Evolutionary conservation across 495 filamentous ascomycete genomes (phyloP).

Genomic region (Hyaloscypha hepaticicola): DNA sequence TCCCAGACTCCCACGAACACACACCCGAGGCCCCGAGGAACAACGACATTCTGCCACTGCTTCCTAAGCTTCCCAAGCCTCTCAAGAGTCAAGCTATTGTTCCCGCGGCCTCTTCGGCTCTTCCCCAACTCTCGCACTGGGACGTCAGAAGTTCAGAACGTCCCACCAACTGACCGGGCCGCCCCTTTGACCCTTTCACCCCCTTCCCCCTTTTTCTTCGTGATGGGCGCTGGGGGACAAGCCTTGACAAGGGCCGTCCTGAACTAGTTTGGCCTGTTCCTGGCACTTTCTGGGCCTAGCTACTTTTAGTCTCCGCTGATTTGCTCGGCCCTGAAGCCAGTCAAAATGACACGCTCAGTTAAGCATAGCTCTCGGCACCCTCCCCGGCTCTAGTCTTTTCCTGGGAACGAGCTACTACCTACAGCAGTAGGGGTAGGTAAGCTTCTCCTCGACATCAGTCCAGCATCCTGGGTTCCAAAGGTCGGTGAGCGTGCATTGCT

Average conservation of each 20-base stretch:
- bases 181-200: no score
- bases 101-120: not conserved
- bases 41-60: not conserved
- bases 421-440: no score
- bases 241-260: not conserved
- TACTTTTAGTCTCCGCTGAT: not conserved
- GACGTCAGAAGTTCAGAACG: no score
- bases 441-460: no score
- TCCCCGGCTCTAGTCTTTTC: not conserved
- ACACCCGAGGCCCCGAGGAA: no score
- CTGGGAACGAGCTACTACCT: no score
- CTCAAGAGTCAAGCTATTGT: no score
- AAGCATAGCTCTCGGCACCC: not conserved
- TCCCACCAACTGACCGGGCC: no score
- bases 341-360: not conserved
- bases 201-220: not conserved
- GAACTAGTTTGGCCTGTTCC: not conserved
- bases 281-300: not conserved
- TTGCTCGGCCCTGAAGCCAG: not conserved
- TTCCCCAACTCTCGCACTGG: not conserved
- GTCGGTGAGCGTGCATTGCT: not conserved
- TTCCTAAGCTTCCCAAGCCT: not conserved
- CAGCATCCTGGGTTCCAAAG: not conserved
- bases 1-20: no score
- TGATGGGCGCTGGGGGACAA: no score